These are phyloP conservation scores for Aspergillus persii DNA, from an alignment of 2,329 filamentous ascomycete genomes.

Conservation along the genomic window DNA sequence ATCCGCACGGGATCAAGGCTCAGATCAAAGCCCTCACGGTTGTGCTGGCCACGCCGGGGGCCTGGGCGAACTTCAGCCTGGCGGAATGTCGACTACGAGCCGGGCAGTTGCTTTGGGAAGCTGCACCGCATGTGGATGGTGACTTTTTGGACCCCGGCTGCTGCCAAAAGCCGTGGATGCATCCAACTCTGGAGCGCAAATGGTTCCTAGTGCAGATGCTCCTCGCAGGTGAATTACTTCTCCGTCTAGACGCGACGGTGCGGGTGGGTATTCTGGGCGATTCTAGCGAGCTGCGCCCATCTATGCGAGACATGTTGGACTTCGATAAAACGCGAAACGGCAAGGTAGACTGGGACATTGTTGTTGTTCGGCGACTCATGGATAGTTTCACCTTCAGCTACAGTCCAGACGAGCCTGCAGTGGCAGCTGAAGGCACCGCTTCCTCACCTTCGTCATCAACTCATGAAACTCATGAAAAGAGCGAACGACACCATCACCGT, in stretches of 20 bases:
- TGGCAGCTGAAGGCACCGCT: not conserved
- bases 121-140: conserved; percentile 34
- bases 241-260: conserved; percentile 52
- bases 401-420: conserved; percentile 9
- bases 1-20: conserved; percentile 38
- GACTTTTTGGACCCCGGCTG: conserved; percentile 25
- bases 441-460: not conserved
- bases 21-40: conserved; percentile 47
- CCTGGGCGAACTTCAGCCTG: conserved; percentile 50
- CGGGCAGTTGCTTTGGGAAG: conserved; percentile 47
- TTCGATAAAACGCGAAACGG: conserved; percentile 49
- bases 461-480: not conserved
- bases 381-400: conserved; percentile 48
- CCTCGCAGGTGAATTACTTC: conserved; percentile 53
- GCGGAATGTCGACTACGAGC: conserved; percentile 47
- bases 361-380: conserved; percentile 53
- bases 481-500: conserved; percentile 19
- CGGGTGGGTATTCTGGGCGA: conserved; percentile 41
- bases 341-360: conserved; percentile 57
- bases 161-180: conserved; percentile 23
- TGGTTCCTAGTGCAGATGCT: conserved; percentile 56
- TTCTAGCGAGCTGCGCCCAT: conserved; percentile 41
- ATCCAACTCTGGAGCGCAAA: conserved; percentile 45
- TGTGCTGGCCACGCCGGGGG: conserved; percentile 42
- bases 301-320: conserved; percentile 42